Evolutionary conservation across 1,139 yeast species (phyloP).

Genomic region (Chernovozyma aurita): DNA sequence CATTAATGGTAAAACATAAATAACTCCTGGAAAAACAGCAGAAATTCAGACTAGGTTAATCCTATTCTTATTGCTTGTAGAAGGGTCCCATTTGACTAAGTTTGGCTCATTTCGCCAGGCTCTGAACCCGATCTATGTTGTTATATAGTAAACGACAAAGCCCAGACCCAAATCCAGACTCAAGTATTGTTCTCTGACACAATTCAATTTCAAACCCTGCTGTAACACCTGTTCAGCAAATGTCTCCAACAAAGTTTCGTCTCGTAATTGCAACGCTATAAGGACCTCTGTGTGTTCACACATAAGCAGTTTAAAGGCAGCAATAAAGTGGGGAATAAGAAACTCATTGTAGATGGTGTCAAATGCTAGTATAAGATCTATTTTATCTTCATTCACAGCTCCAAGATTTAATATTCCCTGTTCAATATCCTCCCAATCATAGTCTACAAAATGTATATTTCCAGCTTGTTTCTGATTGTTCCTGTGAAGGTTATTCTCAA

Average conservation of each 20-base stretch:
- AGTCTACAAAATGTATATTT: conserved; percentile 42
- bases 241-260: conserved; percentile 44
- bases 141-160: conserved; percentile 42
- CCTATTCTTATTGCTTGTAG: no score
- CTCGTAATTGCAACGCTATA: conserved; percentile 55
- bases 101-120: no score
- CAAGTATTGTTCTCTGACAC: conserved; percentile 25
- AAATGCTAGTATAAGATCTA: conserved; percentile 54
- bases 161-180: conserved; percentile 31
- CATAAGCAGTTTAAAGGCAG: conserved; percentile 34
- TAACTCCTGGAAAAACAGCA: no score
- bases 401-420: conserved; percentile 23
- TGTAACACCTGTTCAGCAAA: conserved; percentile 33
- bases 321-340: conserved; percentile 48
- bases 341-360: conserved; percentile 71
- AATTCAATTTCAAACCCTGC: conserved; percentile 16
- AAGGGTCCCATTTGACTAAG: no score
- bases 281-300: conserved; percentile 31
- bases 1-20: no score
- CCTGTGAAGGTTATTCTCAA: conserved; percentile 29
- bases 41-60: no score
- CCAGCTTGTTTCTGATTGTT: background rate
- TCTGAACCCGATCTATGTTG: no score
- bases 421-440: conserved; percentile 61
- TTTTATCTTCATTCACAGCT: conserved; percentile 5